Evolutionary conservation across 2,329 filamentous ascomycete species (phyloP).

Genomic region (Pseudophaeomoniella oleicola): DNA sequence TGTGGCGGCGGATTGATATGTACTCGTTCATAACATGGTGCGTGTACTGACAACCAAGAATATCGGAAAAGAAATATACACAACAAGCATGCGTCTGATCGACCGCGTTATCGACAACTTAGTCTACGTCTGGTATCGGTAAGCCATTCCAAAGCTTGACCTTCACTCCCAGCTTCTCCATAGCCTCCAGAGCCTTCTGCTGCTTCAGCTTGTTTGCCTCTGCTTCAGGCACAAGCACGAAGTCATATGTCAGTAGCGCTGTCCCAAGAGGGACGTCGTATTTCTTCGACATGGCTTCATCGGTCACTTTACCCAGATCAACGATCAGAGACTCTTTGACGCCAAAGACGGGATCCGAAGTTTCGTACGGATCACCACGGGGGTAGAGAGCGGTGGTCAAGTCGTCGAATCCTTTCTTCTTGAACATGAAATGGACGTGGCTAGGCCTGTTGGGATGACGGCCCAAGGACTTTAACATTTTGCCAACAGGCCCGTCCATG

Average conservation of each 20-base stretch:
- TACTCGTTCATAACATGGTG: too few relatives aligned
- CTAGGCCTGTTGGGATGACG: constrained; percentile 13
- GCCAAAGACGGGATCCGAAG: constrained; percentile 17
- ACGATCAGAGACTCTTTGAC: constrained; percentile 17
- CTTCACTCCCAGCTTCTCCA: neutral
- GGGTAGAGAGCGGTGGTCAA: constrained; percentile 15
- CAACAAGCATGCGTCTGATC: too few relatives aligned
- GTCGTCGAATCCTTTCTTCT: constrained; percentile 9
- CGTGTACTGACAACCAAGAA: too few relatives aligned
- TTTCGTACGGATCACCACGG: constrained; percentile 15
- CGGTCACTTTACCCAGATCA: constrained; percentile 11
- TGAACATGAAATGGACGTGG: constrained; percentile 14
- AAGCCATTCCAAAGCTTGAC: neutral
- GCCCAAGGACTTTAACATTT: constrained; percentile 7
- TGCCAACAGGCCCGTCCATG: constrained; percentile 5
- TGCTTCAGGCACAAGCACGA: constrained; percentile 9
- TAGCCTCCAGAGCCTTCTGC: neutral
- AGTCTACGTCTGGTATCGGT: neutral
- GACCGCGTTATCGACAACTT: too few relatives aligned
- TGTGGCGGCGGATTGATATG: too few relatives aligned
- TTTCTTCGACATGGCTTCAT: constrained; percentile 12
- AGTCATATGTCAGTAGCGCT: constrained; percentile 12
- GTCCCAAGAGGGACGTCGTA: constrained; percentile 13
- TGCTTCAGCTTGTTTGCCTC: neutral
- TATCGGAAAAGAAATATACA: too few relatives aligned